Evolutionary conservation across 1,284 basidiomycete genomes (phyloP).

Genomic region (Rhodotorula glutinis): DNA sequence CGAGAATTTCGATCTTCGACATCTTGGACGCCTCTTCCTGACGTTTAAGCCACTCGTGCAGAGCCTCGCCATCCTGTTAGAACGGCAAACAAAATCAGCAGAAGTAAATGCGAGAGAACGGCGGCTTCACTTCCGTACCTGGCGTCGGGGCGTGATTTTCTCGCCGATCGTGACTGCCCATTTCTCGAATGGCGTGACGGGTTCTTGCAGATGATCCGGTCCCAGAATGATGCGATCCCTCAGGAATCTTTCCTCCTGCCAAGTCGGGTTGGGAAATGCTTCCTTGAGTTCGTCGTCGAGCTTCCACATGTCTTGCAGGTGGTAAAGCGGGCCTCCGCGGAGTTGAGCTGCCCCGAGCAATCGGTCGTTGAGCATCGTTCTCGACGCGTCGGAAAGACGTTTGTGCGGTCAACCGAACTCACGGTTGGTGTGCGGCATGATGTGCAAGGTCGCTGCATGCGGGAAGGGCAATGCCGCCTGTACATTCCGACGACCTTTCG

Average conservation of each 20-base stretch:
- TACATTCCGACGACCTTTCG: too few species aligned
- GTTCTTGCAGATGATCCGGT: background rate
- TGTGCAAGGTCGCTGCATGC: too few species aligned
- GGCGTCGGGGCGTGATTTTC: background rate
- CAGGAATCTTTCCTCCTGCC: too few species aligned
- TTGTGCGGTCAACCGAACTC: too few species aligned
- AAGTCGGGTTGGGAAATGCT: background rate
- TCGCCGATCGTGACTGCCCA: background rate
- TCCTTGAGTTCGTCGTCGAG: background rate
- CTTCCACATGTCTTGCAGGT: background rate
- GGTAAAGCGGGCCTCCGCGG: background rate
- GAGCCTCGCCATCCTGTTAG: too few species aligned
- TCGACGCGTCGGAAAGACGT: too few species aligned
- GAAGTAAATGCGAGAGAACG: too few species aligned
- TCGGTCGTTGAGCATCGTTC: too few species aligned
- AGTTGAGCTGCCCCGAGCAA: background rate
- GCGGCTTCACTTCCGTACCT: background rate
- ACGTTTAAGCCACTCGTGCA: too few species aligned
- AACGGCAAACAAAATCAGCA: too few species aligned
- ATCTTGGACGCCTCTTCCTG: background rate
- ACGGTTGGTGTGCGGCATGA: background rate
- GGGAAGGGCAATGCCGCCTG: too few species aligned
- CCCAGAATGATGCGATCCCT: too few species aligned
- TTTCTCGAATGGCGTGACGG: background rate
- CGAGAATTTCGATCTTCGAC: slow-evolving; percentile 4